Conservation (phyloP, 2,329 filamentous ascomycete genomes). For the Lecanicillium sp. region DNA sequence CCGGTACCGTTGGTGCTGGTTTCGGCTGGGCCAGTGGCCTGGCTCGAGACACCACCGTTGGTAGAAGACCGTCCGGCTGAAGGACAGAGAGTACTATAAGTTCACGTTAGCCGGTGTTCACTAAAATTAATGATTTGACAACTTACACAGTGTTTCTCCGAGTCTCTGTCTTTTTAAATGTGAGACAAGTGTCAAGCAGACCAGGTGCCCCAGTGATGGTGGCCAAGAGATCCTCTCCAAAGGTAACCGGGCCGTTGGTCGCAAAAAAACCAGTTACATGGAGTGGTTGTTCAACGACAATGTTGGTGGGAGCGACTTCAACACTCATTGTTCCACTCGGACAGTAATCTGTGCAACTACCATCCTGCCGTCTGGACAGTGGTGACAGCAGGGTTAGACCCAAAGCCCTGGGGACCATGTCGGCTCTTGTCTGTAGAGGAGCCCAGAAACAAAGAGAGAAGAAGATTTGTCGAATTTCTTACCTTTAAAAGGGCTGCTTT, state of each 20-base stretch:
- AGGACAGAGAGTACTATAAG: background rate
- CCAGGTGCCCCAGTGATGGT: constrained; percentile 6
- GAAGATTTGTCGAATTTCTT: too few species aligned
- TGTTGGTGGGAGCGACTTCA: background rate
- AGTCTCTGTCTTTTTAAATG: background rate
- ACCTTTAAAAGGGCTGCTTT: too few species aligned
- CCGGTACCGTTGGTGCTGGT: too few species aligned
- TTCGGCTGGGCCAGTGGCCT: too few species aligned
- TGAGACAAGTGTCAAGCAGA: constrained; percentile 1
- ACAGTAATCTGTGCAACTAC: constrained; percentile 2
- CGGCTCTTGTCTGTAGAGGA: background rate
- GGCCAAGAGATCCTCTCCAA: background rate
- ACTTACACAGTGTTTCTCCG: constrained; percentile 4
- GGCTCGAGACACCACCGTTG: too few species aligned
- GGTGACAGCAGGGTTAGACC: constrained; percentile 1
- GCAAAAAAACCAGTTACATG: constrained; percentile 9
- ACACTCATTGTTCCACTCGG: constrained; percentile 3
- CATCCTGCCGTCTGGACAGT: constrained; percentile 1
- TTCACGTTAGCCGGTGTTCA: background rate
- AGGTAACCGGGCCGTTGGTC: background rate
- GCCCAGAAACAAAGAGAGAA: background rate
- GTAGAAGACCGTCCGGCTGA: too few species aligned
- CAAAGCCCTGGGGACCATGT: constrained; percentile 8
- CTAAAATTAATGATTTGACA: too few species aligned
- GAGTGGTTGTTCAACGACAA: background rate